Evolutionary conservation across 192 early-diverging fungal species (phyloP).

Genomic region (Pilaira anomala): DNA sequence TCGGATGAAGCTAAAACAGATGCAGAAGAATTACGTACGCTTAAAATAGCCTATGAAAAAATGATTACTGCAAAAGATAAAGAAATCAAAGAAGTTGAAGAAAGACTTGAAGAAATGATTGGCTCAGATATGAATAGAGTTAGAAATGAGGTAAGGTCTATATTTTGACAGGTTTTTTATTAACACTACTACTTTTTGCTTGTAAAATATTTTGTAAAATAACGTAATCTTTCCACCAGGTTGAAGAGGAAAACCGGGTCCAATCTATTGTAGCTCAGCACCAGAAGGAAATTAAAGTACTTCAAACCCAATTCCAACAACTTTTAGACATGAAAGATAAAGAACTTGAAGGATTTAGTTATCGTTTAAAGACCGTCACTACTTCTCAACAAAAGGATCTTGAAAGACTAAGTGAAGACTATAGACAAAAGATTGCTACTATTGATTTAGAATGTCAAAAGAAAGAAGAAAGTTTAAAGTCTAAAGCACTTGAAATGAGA

Average conservation of each 20-base stretch:
- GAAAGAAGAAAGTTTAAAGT: constrained; percentile 19
- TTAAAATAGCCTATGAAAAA: constrained; percentile 18
- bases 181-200: background rate
- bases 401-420: constrained; percentile 19
- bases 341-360: constrained; percentile 29
- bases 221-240: background rate
- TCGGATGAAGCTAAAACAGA: background rate
- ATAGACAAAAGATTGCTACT: constrained; percentile 12
- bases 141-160: background rate
- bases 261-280: constrained; percentile 13
- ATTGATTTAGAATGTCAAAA: background rate
- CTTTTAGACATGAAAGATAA: constrained; percentile 24
- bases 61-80: constrained; percentile 15
- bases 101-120: constrained; percentile 1
- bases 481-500: constrained; percentile 31
- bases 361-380: constrained; percentile 19
- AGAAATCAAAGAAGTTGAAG: constrained; percentile 13
- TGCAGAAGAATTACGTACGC: background rate
- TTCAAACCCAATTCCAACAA: constrained; percentile 27
- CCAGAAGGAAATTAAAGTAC: constrained; percentile 24
- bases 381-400: constrained; percentile 19
- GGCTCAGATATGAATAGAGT: background rate
- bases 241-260: constrained; percentile 17
- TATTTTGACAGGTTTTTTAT: constrained; percentile 2
- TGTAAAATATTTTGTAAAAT: background rate